Base-by-base conservation (phyloP, 2,329 filamentous ascomycete species). In the Gyromitra esculenta region DNA sequence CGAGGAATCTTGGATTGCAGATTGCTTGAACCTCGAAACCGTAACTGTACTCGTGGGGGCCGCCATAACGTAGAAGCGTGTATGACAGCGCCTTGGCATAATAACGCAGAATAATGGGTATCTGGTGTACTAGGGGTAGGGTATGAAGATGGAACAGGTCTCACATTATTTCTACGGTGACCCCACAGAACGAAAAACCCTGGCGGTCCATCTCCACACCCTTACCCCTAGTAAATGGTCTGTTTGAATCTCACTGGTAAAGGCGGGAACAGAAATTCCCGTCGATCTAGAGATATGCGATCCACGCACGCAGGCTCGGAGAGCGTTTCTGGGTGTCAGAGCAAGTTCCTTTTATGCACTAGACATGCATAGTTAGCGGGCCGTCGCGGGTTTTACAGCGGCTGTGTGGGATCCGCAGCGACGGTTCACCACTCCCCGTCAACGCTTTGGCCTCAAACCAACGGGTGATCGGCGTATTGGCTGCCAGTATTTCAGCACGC, bases 301-400 rank as follows among this genome's bases (percentile, higher is more conserved):
- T 41, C n/a, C 37, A 48, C 54, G 43, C 21, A 37, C n/a, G 21
- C 18, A 69, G 37, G 9, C 39, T 15, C 18, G 54, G 57, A 60
- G 41, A 48, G 18, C 21, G 31, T 56, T 13, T 39, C 43, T 11
- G 31, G 21, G 54, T 39, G 43, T 39, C 35, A 18, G 37, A 18
- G 15, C 15, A 60, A 39, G 37, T 45, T 64, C 67, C 45, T 25
- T 41, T 50, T 60, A 56, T 31, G 54, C 41, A 67, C 41, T 18
- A 50, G 15, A 37, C 48, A 60, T 69, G 66, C 52, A 69, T 21
- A 50, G 25, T 60, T 60, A 13, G 50, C 57, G 50, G 59, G 57
- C 68, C 31, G 35, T 56, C 48, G 57, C 57, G 45, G 18, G 68
- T 64, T 67, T 71, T 71, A 71, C 68, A 71, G 68, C 68, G 68